Base-by-base conservation (phyloP, 148 eudicot genomes). In the Rhododendron kiyosumense region DNA sequence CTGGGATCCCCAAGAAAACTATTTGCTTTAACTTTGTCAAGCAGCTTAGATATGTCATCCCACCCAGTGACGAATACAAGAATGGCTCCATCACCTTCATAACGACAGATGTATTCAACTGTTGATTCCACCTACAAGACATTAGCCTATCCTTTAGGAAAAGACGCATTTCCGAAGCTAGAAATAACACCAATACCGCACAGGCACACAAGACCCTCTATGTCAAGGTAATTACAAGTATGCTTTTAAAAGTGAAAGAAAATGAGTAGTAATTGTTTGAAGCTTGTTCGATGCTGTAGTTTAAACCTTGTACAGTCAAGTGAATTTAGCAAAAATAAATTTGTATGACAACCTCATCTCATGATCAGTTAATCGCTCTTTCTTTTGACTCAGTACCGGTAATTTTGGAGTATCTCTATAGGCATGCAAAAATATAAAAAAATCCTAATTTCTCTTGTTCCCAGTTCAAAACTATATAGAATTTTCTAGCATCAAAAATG, bases 1-100 rank as follows among this genome's bases (percentile, higher is more conserved):
- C 87, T 88, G 81, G 94, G 85, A 88, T 97, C 93, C 85, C 99
- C 92, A 76, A 97, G 93, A 89, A 92, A 88, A 76, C 81, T 91
- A 87, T 94, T 93, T 8, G 90, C 87, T 88, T 91, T 93, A 73
- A 97, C 54, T 88, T 85, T 92, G 85, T 95, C 98, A 84, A 89
- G 92, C 83, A 97, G 88, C 94, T 97, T 97, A 43, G 99, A 95
- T 79, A 97, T 97, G 83, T 97, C 99, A 91, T 97, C 98, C 99
- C 99, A 97, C 41, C 99, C 99, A 78, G 99, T 93, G 81, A 97
- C 96, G 88, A 97, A 97, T 48, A 97, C 98, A 88, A 97, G 96
- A 84, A 97, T 88, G 80, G 99, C 99, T 75, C 99, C 99, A 74
- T 92, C 89, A 88, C 91, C 93, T 87, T 94, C 95, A 87, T 92